Evolutionary conservation across 805 yeast species (phyloP).

Genomic region (Candida ponderosae): DNA sequence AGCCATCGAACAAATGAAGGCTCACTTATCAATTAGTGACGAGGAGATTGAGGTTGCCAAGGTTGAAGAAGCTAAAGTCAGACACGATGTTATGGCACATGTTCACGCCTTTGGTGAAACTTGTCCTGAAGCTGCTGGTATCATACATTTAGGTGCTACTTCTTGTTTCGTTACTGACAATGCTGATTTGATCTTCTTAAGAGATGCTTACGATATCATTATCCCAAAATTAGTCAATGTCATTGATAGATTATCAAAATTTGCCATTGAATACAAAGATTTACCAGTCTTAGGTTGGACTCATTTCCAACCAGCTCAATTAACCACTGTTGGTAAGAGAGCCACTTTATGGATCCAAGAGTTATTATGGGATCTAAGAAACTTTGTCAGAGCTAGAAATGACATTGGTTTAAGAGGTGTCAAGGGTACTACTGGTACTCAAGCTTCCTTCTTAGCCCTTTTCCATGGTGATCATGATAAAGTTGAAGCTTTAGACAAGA

Average conservation of each 20-base stretch:
- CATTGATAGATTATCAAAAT: slow-evolving; percentile 79
- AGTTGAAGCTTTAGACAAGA: slow-evolving; percentile 86
- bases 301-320: slow-evolving; percentile 98
- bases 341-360: slow-evolving; percentile 98
- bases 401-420: slow-evolving; percentile 97
- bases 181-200: slow-evolving; percentile 91
- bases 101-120: slow-evolving; percentile 91
- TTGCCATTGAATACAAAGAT: slow-evolving; percentile 89
- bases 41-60: slow-evolving; percentile 87
- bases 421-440: slow-evolving; percentile 99
- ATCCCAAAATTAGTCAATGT: slow-evolving; percentile 96
- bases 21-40: slow-evolving; percentile 77
- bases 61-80: slow-evolving; percentile 91
- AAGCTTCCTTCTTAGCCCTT: slow-evolving; percentile 89
- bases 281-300: slow-evolving; percentile 98
- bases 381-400: slow-evolving; percentile 90
- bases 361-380: slow-evolving; percentile 94
- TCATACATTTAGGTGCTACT: slow-evolving; percentile 96
- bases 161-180: slow-evolving; percentile 97
- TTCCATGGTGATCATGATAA: slow-evolving; percentile 97
- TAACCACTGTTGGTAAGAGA: slow-evolving; percentile 97
- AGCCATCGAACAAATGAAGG: slow-evolving; percentile 81
- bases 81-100: slow-evolving; percentile 99
- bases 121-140: slow-evolving; percentile 95
- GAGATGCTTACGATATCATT: slow-evolving; percentile 90